Base-by-base conservation (phyloP, 108 stramenopile genomes). In the Skeletonema costatum region DNA sequence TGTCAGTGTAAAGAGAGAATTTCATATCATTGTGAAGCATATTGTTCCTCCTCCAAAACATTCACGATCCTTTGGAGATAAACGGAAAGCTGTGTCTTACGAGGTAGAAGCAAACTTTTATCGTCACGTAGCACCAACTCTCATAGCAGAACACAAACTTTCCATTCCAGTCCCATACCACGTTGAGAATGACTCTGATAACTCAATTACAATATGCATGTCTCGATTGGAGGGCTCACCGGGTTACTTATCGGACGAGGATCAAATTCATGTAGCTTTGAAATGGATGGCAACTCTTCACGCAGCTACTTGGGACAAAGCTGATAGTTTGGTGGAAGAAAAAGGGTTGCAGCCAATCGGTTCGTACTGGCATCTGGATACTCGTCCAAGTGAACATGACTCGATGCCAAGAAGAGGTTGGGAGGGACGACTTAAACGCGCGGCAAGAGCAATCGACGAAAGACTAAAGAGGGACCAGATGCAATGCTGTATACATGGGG, bases 301-400 rank as follows among this genome's bases (percentile, higher is more conserved):
- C 63, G 88, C 89, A 2, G 66, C 76, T 7, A 80, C 72, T 41
- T 94, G 93, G 93, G 85, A 80, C 29, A 58, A 60, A 11, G 66
- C 59, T 1, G 84, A 88, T 64, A 50, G 65, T 2, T 44, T 83
- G 11, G 87, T 84, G 1, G 11, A 66, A 29, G 39, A 29, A 5
- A 62, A 41, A 11, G 72, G 79, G 19, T 51, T 92, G n/a, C 90
- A 90, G 46, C 69, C 78, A 33, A 56, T 76, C 36, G 90, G 89
- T 7, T 84, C 77, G 16, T 92, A 92, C 72, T 90, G 93, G 93
- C 80, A 94, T 72, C 68, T 94, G 21, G 90, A 90, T 29, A 94
- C 93, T 0, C 81, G 93, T 29, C 86, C 89, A 7, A 82, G 89
- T 29, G 93, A 94, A 78, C 83, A 88, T 67, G 84, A 81, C 10